phyloP scores from a whole-genome alignment of 148 eudicot genomes.

The Camellia granthamiana region DNA sequence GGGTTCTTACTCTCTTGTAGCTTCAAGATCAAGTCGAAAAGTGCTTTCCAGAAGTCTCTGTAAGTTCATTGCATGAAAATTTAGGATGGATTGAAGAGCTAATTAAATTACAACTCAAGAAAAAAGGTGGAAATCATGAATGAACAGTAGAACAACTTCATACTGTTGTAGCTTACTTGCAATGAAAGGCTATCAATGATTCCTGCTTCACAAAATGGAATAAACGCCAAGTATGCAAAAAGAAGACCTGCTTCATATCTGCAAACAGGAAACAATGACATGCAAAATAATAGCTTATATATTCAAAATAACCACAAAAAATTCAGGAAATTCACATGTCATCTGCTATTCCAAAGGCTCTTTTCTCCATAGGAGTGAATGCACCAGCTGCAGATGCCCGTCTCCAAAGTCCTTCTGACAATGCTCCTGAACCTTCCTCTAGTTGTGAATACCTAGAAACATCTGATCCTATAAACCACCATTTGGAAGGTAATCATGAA shows the following conservation, averaged over 20 bases:
- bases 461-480: slow-evolving; percentile 13
- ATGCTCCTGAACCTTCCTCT: slow-evolving; percentile 51
- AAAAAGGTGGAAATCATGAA: neutral
- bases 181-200: slow-evolving; percentile 79
- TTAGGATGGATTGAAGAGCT: neutral
- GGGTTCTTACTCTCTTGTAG: slow-evolving; percentile 78
- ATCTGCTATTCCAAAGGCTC: slow-evolving; percentile 95
- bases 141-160: neutral
- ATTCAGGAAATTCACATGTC: slow-evolving; percentile 55
- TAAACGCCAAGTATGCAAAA: slow-evolving; percentile 74
- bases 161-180: slow-evolving; percentile 47
- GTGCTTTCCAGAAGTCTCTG: slow-evolving; percentile 98
- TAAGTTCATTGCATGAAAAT: slow-evolving; percentile 23
- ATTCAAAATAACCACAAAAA: neutral
- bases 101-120: neutral
- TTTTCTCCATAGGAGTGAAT: slow-evolving; percentile 69
- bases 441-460: slow-evolving; percentile 58
- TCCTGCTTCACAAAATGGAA: slow-evolving; percentile 90
- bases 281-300: neutral
- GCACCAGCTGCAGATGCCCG: slow-evolving; percentile 90
- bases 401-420: slow-evolving; percentile 92
- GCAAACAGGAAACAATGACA: slow-evolving; percentile 25
- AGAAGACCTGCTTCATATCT: slow-evolving; percentile 98
- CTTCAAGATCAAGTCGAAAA: slow-evolving; percentile 85
- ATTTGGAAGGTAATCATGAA: neutral